These are phyloP conservation scores for Macrolepiota dolichaula DNA, from an alignment of 768 basidiomycete genomes.

Conservation along the genomic window DNA sequence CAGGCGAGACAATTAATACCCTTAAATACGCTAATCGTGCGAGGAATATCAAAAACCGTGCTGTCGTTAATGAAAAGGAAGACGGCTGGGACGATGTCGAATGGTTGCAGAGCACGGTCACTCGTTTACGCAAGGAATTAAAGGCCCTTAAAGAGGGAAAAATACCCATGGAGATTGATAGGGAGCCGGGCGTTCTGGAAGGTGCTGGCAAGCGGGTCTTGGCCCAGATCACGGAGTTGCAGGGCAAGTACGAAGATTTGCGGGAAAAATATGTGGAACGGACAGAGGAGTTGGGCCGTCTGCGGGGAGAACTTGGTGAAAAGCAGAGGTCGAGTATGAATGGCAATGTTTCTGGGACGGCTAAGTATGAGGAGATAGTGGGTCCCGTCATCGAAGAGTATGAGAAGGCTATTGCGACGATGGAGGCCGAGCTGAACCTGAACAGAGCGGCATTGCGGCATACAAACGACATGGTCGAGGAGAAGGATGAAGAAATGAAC, in stretches of 20 bases:
- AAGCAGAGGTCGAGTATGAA: constrained; percentile 56
- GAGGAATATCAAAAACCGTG: constrained; percentile 94
- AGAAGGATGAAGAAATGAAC: constrained; percentile 81
- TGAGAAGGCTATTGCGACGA: constrained; percentile 92
- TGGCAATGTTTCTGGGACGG: constrained; percentile 65
- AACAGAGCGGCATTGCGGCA: constrained; percentile 85
- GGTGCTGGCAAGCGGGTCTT: constrained; percentile 73
- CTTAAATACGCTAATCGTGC: constrained; percentile 98
- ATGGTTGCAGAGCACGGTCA: constrained; percentile 87
- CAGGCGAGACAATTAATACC: constrained; percentile 90
- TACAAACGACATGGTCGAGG: constrained; percentile 90
- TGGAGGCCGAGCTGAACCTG: constrained; percentile 89
- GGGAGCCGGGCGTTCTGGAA: constrained; percentile 42
- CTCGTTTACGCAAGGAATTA: constrained; percentile 83
- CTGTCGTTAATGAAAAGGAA: constrained; percentile 89
- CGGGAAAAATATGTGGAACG: constrained; percentile 84
- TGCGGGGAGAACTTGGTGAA: constrained; percentile 77
- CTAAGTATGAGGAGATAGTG: constrained; percentile 88
- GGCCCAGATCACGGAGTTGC: constrained; percentile 79
- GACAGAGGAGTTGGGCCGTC: constrained; percentile 80
- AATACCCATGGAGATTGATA: constrained; percentile 22
- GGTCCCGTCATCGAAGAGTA: constrained; percentile 99
- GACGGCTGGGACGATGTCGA: constrained; percentile 99
- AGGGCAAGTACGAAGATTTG: constrained; percentile 81
- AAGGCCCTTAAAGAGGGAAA: constrained; percentile 75